These are phyloP conservation scores for Nicotiana tomentosiformis DNA, from an alignment of 257 asterid genomes.

Conservation along the genomic window DNA sequence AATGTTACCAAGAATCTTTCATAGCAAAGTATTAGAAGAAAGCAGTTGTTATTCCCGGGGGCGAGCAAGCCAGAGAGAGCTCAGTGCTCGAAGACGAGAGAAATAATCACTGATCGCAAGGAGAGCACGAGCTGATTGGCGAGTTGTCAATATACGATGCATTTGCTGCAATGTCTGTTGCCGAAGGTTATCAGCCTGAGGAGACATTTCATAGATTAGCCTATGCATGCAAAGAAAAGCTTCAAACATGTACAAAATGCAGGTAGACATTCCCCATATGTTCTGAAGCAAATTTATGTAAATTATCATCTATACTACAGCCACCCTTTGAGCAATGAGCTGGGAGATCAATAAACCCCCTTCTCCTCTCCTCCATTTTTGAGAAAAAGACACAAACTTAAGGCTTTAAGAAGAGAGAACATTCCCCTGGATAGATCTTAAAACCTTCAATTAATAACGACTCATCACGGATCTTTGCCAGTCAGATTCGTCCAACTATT, in stretches of 20 bases:
- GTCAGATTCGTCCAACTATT: neutral
- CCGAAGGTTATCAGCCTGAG: constrained; percentile 88
- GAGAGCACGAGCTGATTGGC: constrained; percentile 93
- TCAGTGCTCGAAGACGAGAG: constrained; percentile 87
- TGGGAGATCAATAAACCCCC: neutral
- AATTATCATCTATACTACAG: neutral
- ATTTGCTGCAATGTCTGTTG: constrained; percentile 90
- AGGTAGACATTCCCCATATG: neutral
- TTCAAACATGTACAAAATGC: neutral
- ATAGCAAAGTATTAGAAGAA: neutral
- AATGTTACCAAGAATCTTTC: neutral
- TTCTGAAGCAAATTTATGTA: neutral
- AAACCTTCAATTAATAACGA: neutral
- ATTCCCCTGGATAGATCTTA: neutral
- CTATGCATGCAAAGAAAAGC: neutral
- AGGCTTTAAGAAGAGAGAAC: neutral
- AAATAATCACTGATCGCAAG: constrained; percentile 84
- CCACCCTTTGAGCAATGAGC: neutral
- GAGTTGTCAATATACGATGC: constrained; percentile 85
- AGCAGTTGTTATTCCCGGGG: constrained; percentile 54
- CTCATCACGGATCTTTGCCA: neutral
- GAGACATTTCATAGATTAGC: neutral
- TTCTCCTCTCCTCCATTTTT: neutral
- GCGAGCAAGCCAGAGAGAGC: constrained; percentile 96
- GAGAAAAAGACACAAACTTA: neutral